Percentiles rank a stretch among this genome's conserved stretches.
These are phyloP conservation scores for Anastatica hierochuntica DNA, from an alignment of 345 rosid genomes.

Conservation along the genomic window DNA sequence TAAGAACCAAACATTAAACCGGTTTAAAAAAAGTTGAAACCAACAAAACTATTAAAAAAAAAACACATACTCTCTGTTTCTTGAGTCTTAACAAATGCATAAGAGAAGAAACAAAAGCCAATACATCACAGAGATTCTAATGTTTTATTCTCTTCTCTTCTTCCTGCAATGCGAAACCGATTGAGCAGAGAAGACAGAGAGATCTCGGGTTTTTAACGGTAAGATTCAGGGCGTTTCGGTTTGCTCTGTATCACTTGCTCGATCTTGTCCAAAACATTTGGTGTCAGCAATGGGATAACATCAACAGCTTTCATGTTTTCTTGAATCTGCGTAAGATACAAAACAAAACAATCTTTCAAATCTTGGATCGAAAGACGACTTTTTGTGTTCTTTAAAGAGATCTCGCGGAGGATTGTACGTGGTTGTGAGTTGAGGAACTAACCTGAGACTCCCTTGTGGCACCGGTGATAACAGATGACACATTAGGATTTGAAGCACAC, in stretches of 20 bases:
- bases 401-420: not conserved
- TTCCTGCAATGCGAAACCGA: not conserved
- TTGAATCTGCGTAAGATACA: constrained; percentile 47
- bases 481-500: constrained; percentile 97
- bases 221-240: constrained; percentile 86
- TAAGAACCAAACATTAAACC: not conserved
- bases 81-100: constrained; percentile 14
- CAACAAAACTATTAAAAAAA: constrained; percentile 1
- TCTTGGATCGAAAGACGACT: too few species aligned
- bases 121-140: constrained; percentile 4
- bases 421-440: constrained; percentile 10
- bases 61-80: constrained; percentile 7
- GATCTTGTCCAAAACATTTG: constrained; percentile 80
- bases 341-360: not conserved
- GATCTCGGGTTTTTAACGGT: constrained; percentile 34
- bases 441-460: constrained; percentile 99
- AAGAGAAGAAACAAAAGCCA: constrained; percentile 9
- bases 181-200: not conserved
- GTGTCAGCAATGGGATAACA: constrained; percentile 74
- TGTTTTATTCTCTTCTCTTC: not conserved
- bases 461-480: constrained; percentile 90
- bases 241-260: constrained; percentile 76
- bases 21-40: too few species aligned
- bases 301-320: constrained; percentile 97
- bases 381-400: too few species aligned